Conservation (phyloP, 495 filamentous ascomycete species). For the Aspergillus olivimuriae region DNA sequence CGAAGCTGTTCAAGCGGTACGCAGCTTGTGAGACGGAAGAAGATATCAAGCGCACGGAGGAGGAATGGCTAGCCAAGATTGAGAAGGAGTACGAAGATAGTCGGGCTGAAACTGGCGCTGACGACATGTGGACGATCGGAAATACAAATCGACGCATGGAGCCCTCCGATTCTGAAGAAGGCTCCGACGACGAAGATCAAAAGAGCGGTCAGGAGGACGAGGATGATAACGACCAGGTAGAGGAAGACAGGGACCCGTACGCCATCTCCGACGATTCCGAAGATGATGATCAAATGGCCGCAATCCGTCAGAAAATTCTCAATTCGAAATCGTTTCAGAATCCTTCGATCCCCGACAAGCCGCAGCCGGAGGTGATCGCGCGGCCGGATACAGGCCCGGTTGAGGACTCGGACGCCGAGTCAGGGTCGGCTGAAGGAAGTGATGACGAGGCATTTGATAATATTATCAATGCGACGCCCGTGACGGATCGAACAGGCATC, state of each 20-base stretch:
- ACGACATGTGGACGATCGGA: slow-evolving; percentile 77
- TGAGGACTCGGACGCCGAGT: slow-evolving; percentile 68
- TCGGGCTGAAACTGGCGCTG: slow-evolving; percentile 50
- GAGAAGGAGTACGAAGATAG: slow-evolving; percentile 84
- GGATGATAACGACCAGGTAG: slow-evolving; percentile 29
- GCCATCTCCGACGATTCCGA: slow-evolving; percentile 72
- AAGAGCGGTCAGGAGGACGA: slow-evolving; percentile 44
- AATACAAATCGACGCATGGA: slow-evolving; percentile 68
- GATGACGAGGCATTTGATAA: slow-evolving; percentile 75
- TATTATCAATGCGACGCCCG: slow-evolving; percentile 81
- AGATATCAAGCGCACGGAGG: slow-evolving; percentile 79
- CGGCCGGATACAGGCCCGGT: slow-evolving; percentile 28
- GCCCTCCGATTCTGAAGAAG: slow-evolving; percentile 44
- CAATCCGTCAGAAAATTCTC: slow-evolving; percentile 75
- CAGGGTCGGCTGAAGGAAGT: slow-evolving; percentile 59
- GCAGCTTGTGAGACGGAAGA: slow-evolving; percentile 76
- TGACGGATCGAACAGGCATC: slow-evolving; percentile 77
- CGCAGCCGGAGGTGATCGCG: slow-evolving; percentile 49
- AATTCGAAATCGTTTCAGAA: slow-evolving; percentile 81
- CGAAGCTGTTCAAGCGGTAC: slow-evolving; percentile 73
- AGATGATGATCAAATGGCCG: slow-evolving; percentile 87
- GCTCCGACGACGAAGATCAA: slow-evolving; percentile 45
- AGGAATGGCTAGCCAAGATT: slow-evolving; percentile 80
- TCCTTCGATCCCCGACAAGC: slow-evolving; percentile 45
- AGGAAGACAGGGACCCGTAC: slow-evolving; percentile 55